phyloP scores from a whole-genome alignment of 2,329 filamentous ascomycete species.

The Nothophaeocryptopus gaeumannii region DNA sequence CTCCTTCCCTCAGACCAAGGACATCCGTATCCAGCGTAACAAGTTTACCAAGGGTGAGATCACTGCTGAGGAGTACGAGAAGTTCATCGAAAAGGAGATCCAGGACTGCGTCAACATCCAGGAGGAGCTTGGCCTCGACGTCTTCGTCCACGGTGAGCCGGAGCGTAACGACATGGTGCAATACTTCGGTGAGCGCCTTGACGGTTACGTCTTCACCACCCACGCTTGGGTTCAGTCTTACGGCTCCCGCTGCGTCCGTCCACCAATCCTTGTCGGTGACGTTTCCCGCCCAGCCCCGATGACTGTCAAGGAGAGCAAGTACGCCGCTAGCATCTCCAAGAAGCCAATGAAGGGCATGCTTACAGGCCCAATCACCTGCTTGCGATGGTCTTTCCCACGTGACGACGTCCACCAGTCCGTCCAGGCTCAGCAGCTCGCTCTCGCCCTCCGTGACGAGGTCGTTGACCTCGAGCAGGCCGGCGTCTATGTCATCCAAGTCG shows the following conservation, averaged over 20 bases:
- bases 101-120: conserved; percentile 92
- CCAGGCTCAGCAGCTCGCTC: conserved; percentile 96
- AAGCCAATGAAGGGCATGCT: conserved; percentile 99
- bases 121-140: conserved; percentile 95
- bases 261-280: conserved; percentile 97
- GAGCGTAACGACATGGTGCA: conserved; percentile 99
- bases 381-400: conserved; percentile 99
- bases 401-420: conserved; percentile 99
- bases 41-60: conserved; percentile 99
- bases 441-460: conserved; percentile 97
- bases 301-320: conserved; percentile 99
- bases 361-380: conserved; percentile 96
- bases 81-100: conserved; percentile 99
- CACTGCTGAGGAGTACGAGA: conserved; percentile 86
- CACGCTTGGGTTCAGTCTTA: conserved; percentile 99
- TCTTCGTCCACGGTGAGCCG: conserved; percentile 97
- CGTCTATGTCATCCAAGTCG: conserved; percentile 97
- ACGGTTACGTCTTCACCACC: conserved; percentile 98
- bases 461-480: conserved; percentile 96
- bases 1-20: conserved; percentile 98
- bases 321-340: conserved; percentile 90
- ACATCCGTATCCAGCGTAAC: conserved; percentile 94
- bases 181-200: conserved; percentile 97
- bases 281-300: conserved; percentile 95
- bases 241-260: conserved; percentile 95